Base-by-base conservation (phyloP, 176 grass and related monocot genomes). In the Zea mays region DNA sequence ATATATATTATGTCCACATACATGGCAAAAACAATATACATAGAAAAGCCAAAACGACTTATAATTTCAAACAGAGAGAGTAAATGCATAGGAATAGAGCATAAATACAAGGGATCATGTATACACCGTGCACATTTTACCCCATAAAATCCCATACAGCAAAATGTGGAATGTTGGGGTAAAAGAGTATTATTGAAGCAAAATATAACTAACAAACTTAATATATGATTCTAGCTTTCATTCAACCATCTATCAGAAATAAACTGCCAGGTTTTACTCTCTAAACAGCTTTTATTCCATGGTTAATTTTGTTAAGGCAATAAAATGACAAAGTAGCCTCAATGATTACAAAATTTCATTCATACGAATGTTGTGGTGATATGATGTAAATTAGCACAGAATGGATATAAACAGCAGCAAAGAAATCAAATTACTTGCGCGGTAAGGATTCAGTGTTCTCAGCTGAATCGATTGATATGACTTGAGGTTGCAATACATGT, bases 401-500 rank as follows among this genome's bases (percentile, higher is more conserved):
- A 81, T 64, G 8, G 15, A 87, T 42, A 75, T 68, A 12, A 69
- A 4, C 38, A 75, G 52, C 20, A 84, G 62, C 44, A 50, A 11
- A 62, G 15, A 62, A 85, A 80, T 67, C 15, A 89, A 79, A 84
- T 92, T 94, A 98, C 95, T 82, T 81, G 95, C 91, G 77, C 91
- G 89, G 80, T 94, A 98, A 43, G 95, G 95, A 88, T 98, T 98
- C 76, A 98, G 74, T 3, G 91, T 98, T 73, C 91, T 86, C 63
- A 98, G 81, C 78, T 98, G 91, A 85, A 94, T 98, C 71, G 95
- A 94, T 74, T 94, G 95, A 76, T 98, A 98, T 2, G 91, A 98
- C 76, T 88, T 98, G 7, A 94, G 83, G 78, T 98, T 98, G 89
- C 95, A 94, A 75, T 98, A 98, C 95, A 98, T 98, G 74, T 98